Evolutionary conservation across 257 asterid genomes (phyloP), one percentile per base, ranked within the genome.

Genomic region (Schizonepeta tenuifolia): DNA sequence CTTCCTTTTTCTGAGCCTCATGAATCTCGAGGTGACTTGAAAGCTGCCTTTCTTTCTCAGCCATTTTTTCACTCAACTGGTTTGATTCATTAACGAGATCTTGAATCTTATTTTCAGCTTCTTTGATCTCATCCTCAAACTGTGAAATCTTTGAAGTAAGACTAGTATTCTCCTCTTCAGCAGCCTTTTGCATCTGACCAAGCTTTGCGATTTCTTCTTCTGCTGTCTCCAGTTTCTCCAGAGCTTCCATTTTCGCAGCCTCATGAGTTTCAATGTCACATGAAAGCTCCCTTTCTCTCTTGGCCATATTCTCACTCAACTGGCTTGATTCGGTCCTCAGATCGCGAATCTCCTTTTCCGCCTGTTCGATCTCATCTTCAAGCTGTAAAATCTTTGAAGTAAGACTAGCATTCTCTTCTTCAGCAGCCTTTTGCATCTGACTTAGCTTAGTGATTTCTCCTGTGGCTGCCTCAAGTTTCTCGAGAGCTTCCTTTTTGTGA

Each of bases 61-160:
- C 55, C 62, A 76, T 43, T 6, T 81, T 81, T 46, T 65, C 83
- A 69, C 69, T 82, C 56, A 83, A 75, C 61, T 75, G 80, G 65
- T 56, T 78, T 35, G 90, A 71, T 75, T 83, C 88, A n/a, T n/a
- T 43, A 6, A 64, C 62, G 74, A 81, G 83, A 63, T 80, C 84
- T 75, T 86, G 84, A 70, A 88, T 82, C 67, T 73, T 88, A 60
- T 57, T 72, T 69, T 88, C 86, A 35, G 81, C 82, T 60, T 71
- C 71, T 33, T 64, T 78, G 17, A 83, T 35, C 69, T 80, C 79
- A 53, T 79, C 87, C 60, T 65, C 86, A 51, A 84, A 74, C 83
- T 83, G 72, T 41, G 59, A 77, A 65, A 77, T 74, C 67, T 49
- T 77, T n/a, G 28, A 65, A 12, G 80, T 74, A 53, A 81, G 80